Evolutionary conservation across 176 grass and related monocot genomes (phyloP), one percentile per base, ranked within the genome.

Genomic region (Rhipidocladum racemiflorum): DNA sequence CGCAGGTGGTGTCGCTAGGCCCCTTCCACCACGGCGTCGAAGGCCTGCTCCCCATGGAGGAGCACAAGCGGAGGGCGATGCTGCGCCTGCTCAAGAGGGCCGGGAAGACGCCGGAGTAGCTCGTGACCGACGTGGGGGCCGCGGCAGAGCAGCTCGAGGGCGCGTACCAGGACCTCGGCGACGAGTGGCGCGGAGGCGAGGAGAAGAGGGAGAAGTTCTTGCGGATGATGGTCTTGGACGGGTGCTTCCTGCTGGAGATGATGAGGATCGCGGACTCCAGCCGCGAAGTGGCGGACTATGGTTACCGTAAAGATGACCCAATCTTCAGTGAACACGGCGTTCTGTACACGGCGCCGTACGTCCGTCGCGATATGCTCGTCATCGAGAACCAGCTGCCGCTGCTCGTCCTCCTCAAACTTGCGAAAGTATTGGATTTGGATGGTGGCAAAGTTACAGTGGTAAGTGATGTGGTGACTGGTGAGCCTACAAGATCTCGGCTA

Each of bases 1-100:
- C 92, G 7, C 92, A 89, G 77, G 70, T 89, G 12, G 84, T 87
- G 45, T 94, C 92, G 15, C 88, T 91, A 13, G 92, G 92, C n/a
- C 92, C 91, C 0, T 94, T 91, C 79, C 91, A 94, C 83, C 69
- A 91, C 34, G 65, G 86, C 16, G 73, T 85, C 14, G 1, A 17
- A 23, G 44, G 82, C 14, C 74, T 94, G 34, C 18, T 21, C 24
- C 84, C 92, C 40, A 51, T 20, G 49, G 49, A 51, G 49, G 49
- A 51, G 5, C 49, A 51, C 49, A 51, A 51, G 49, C 49, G 5
- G 16, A 6, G 49, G 46, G 49, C 49, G 2, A 0, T 51, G 16
- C 3, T 0, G 45, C 45, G 16, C 4, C 13, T 3, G 16, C 17
- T 18, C 49, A 18, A 16, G 6, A 51, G 16, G 5, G 49, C 49